Base-by-base conservation (phyloP, 805 yeast species). In the Ogataea parapolymorpha region DNA sequence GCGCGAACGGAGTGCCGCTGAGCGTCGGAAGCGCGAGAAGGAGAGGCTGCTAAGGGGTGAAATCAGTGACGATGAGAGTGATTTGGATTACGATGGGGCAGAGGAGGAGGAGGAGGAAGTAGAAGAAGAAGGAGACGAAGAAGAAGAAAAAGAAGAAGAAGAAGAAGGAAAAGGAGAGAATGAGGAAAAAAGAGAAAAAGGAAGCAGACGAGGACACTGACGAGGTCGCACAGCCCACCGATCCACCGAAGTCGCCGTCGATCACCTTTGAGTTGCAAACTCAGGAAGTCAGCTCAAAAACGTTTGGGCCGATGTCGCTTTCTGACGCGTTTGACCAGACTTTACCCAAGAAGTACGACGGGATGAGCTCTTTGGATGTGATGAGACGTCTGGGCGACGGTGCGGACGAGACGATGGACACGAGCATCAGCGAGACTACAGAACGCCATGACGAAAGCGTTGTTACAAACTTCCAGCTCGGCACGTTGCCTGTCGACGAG, bases 21-120 rank as follows among this genome's bases (percentile, higher is more conserved):
- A 36, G 10, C 44, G 50, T 15, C 37, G 27, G 34, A 39, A 39
- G 14, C 13, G 29, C 10, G 32, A 33, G n/a, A 48, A 35, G 32
- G 40, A 43, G 33, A 18, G 43, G 34, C 31, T 56, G 7, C 14
- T 48, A 25, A 40, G 46, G 23, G 56, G 55, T 9, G 55, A 51
- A 18, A 63, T 58, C 33, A 63, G 61, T 22, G 59, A 50, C n/a
- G 56, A 56, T 39, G 63, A 58, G 29, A 61, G 53, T 18, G 64
- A 54, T 13, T 48, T 49, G 6, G 59, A 46, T 8, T 59, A 49
- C 11, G 49, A 41, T 5, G 55, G 47, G 17, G 48, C 42, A 15
- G 49, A 43, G 15, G 55, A 45, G 14, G 54, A 37, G 2, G 60
- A 52, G 8, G 59, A 48, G 3, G 53, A 20, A 2, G 22, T 4